These are phyloP conservation scores for Ceratocystis cubensis DNA, from an alignment of 2,329 filamentous ascomycete genomes.

Conservation along the genomic window DNA sequence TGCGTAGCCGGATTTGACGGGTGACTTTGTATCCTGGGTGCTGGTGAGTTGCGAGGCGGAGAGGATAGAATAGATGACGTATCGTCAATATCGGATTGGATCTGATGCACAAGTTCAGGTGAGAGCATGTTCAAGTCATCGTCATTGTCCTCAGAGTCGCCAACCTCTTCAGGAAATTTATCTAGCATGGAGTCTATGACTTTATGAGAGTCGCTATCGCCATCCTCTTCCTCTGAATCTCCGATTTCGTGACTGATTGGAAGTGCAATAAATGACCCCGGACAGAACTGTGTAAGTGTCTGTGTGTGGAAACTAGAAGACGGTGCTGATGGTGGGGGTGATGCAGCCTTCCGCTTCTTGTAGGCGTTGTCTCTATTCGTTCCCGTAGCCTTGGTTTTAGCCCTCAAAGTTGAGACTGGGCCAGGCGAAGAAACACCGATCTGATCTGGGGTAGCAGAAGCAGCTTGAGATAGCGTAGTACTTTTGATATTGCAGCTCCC, in stretches of 20 bases:
- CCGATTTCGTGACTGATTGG: constrained; percentile 24
- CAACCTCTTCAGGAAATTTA: not conserved
- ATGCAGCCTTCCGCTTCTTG: not conserved
- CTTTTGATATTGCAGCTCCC: constrained; percentile 20
- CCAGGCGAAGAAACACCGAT: not conserved
- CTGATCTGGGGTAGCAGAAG: not conserved
- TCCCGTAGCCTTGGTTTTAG: constrained; percentile 16
- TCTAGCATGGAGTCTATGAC: too few species aligned
- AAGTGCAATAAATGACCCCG: constrained; percentile 14
- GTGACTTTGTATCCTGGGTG: not conserved
- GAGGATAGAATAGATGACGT: not conserved
- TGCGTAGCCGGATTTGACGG: not conserved
- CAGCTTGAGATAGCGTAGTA: constrained; percentile 6
- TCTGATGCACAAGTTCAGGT: constrained; percentile 22
- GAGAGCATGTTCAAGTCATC: not conserved
- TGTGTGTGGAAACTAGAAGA: constrained; percentile 31
- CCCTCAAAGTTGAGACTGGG: not conserved
- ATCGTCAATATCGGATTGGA: not conserved
- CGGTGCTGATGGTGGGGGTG: not conserved
- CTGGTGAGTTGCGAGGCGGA: not conserved
- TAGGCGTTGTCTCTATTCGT: constrained; percentile 28
- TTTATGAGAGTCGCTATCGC: constrained; percentile 7
- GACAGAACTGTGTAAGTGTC: constrained; percentile 33
- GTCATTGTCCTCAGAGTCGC: constrained; percentile 11
- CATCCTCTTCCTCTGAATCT: constrained; percentile 32